Evolutionary conservation across 352 stramenopile genomes (phyloP).

Genomic region (Pythium inflatum): DNA sequence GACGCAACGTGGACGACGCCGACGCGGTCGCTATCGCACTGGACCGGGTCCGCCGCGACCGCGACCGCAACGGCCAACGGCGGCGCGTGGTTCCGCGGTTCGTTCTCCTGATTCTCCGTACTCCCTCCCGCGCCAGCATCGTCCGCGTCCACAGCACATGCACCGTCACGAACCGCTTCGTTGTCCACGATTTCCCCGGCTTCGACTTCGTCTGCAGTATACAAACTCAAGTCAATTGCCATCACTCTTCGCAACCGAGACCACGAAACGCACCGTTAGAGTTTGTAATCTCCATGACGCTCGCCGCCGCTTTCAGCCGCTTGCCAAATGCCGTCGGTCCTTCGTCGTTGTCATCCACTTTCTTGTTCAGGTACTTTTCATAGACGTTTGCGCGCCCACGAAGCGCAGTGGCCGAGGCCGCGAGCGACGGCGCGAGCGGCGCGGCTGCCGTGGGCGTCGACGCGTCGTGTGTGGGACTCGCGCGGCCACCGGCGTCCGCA

Average conservation of each 20-base stretch:
- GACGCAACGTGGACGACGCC: too few species aligned
- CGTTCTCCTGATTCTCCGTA: slow-evolving; percentile 29
- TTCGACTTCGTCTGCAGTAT: slow-evolving; percentile 16
- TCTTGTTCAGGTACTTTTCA: slow-evolving; percentile 27
- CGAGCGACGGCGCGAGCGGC: background rate
- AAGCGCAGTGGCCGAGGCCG: slow-evolving; percentile 4
- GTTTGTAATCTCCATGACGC: slow-evolving; percentile 21
- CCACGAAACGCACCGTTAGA: slow-evolving; percentile 31
- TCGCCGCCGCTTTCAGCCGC: slow-evolving; percentile 5
- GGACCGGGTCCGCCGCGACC: too few species aligned
- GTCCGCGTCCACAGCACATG: slow-evolving; percentile 11
- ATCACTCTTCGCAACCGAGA: too few species aligned
- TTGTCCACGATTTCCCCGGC: slow-evolving; percentile 23
- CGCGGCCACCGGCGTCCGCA: background rate
- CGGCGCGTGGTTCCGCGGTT: background rate
- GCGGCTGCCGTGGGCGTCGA: background rate
- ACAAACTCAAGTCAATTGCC: slow-evolving; percentile 1
- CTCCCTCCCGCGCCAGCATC: background rate
- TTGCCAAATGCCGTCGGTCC: slow-evolving; percentile 11
- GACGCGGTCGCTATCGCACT: too few species aligned
- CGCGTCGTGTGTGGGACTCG: background rate
- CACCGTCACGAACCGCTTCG: slow-evolving; percentile 32
- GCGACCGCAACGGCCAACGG: background rate
- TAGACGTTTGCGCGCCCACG: slow-evolving; percentile 20
- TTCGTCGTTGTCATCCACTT: background rate